Conservation (phyloP, 1,284 basidiomycete genomes). For the Ganoderma boninense region DNA sequence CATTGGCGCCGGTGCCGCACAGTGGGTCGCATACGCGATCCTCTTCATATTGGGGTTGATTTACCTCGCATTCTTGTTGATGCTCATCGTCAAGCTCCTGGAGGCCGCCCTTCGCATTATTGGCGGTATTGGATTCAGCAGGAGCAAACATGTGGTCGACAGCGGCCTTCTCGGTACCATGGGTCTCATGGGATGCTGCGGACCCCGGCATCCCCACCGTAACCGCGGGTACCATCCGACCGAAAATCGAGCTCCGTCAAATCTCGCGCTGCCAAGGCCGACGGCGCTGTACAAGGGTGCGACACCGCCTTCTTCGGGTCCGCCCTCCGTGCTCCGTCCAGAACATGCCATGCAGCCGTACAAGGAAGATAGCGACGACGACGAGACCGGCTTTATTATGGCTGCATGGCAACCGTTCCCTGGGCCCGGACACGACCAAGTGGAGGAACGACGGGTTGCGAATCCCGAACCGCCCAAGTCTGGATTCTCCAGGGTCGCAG, state of each 20-base stretch:
- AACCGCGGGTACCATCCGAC: conserved; percentile 37
- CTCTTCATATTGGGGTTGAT: conserved; percentile 88
- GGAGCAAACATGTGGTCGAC: conserved; percentile 81
- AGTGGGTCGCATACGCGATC: conserved; percentile 95
- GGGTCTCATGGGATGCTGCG: conserved; percentile 78
- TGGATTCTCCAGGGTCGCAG: conserved; percentile 82
- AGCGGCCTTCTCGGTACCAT: conserved; percentile 88
- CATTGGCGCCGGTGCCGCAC: conserved; percentile 77
- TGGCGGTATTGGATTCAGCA: conserved; percentile 86
- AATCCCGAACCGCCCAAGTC: conserved; percentile 51
- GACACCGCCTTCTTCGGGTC: conserved; percentile 59
- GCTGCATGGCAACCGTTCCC: conserved; percentile 82
- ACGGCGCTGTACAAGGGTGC: conserved; percentile 38
- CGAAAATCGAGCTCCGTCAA: conserved; percentile 36
- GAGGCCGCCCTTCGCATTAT: conserved; percentile 86
- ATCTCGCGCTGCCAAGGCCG: conserved; percentile 40
- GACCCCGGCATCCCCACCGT: conserved; percentile 57
- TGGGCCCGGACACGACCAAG: conserved; percentile 57
- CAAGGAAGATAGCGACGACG: conserved; percentile 80
- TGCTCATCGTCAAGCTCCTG: conserved; percentile 86
- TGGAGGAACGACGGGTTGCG: conserved; percentile 45
- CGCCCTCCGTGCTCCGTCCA: conserved; percentile 78
- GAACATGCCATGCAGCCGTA: conserved; percentile 82
- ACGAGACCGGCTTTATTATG: conserved; percentile 85
- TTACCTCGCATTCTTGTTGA: conserved; percentile 81